Base-by-base conservation (phyloP, 768 basidiomycete genomes). In the Mycena vulgaris region DNA sequence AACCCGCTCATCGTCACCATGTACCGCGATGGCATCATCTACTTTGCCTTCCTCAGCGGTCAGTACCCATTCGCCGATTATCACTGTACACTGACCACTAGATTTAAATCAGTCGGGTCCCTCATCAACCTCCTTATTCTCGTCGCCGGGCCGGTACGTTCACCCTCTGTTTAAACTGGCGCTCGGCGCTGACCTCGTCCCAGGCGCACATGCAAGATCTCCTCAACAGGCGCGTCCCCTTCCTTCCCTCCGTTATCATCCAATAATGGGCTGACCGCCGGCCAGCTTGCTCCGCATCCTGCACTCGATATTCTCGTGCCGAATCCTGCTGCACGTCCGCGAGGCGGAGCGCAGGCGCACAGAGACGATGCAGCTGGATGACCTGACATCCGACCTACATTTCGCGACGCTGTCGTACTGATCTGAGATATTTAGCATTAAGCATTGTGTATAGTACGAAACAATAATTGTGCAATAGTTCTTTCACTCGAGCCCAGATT, bases 1-100 rank as follows among this genome's bases (percentile, higher is more conserved):
- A 67, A 47, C 28, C 60, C 61, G 8, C 11, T 71, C n/a, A 25
- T 71, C 37, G 28, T 11, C 10, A 66, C 69, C 2, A 37, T 71
- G 21, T 66, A 56, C 47, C 69, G 55, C 6, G 69, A 71, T 40
- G 69, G 69, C 5, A 49, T 71, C 28, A 56, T 17, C 3, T 71
- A 71, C 40, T 71, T 40, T 27, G 28, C 63, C 6, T 57, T 66
- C 17, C 33, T 64, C 1, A 48, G 13, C 56, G 5, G 62, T 64
- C n/a, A 25, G 68, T 42, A 2, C 16, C 25, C 13, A 14, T 16
- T n/a, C 28, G n/a, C 3, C 28, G n/a, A 14, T 3, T 37, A 33
- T n/a, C 21, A 37, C 14, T 37, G 35, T 7, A 14, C 6, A 6
- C 7, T 23, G 7, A 21, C 16, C n/a, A 11, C 28, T n/a, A 30